Base-by-base conservation (phyloP, 306 rosid species). In the Prunus campanulata region DNA sequence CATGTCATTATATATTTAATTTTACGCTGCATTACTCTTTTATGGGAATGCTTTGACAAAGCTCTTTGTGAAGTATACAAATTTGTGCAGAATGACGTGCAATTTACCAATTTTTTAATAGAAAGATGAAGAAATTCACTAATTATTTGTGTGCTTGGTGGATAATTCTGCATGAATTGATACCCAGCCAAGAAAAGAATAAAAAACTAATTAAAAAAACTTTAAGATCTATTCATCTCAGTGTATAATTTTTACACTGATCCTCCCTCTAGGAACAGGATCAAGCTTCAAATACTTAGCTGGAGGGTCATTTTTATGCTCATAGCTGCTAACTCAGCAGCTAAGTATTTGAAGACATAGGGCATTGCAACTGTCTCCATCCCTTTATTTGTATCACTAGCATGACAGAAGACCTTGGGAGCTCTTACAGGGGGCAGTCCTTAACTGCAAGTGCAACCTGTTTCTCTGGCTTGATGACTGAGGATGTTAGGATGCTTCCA, bases 351-450 rank as follows among this genome's bases (percentile, higher is more conserved):
- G 62, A 95, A 95, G 48, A 95, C 92, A 59, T 80, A 95, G 10
- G 99, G 99, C 96, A 95, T 92, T 15, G 99, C 97, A 3, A 95
- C 97, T 5, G 91, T 89, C 83, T 87, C 99, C 97, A 92, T 92
- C 75, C 97, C 99, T 81, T 81, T 89, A 82, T 97, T 79, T 0
- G 93, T 77, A 70, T 85, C 86, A 77, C 97, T 92, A 78, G 91
- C 81, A 66, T 85, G 87, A 72, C 97, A 95, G 4, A 54, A 70
- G 61, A 91, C 93, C 82, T 76, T 92, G 2, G 83, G 78, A 47
- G 93, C 84, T 78, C 82, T 85, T 62, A 85, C 84, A 0, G 96
- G 89, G 4, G 99, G 97, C 18, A 95, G 75, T 63, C 97, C 0
- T 83, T 87, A 13, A 88, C 81, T 11, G 70, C 74, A 25, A 11